These are phyloP conservation scores for Candida albicans DNA, from an alignment of 1,139 yeast species.

Conservation along the genomic window DNA sequence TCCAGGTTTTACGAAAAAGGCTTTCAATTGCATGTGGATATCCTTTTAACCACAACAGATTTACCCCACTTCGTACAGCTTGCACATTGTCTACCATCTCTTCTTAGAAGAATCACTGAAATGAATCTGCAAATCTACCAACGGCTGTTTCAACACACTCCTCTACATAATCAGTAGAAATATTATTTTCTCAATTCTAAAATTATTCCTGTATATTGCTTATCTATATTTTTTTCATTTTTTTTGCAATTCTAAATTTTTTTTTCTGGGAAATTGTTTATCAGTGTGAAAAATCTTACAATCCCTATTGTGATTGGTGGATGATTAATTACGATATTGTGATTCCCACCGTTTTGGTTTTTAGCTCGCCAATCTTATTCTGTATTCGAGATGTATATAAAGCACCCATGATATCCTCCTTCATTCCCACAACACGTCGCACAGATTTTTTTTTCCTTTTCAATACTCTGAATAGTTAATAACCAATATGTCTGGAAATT, in stretches of 20 bases:
- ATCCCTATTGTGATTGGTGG: neutral
- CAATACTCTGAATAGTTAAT: neutral
- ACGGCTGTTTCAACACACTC: neutral
- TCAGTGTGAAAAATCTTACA: no score
- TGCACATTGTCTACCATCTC: no score
- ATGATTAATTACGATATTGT: neutral
- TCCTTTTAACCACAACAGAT: no score
- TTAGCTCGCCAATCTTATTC: no score
- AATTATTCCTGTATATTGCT: conserved; percentile 14
- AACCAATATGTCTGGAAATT: neutral
- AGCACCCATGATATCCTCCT: neutral
- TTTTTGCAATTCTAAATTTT: neutral
- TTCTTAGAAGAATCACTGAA: no score
- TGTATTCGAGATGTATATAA: no score
- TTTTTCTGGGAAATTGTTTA: neutral
- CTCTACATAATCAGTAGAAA: no score
- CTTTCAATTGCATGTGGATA: no score
- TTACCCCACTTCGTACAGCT: no score
- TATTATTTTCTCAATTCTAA: neutral
- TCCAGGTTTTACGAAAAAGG: no score
- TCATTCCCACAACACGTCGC: no score
- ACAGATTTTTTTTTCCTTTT: neutral
- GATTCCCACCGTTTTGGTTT: neutral
- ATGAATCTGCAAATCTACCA: neutral
- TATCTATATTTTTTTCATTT: conserved; percentile 9